Percentiles rank a stretch among this genome's conserved stretches.
phyloP scores from a whole-genome alignment of 2,329 filamentous ascomycete genomes.

The Pseudocercospora cruenta region DNA sequence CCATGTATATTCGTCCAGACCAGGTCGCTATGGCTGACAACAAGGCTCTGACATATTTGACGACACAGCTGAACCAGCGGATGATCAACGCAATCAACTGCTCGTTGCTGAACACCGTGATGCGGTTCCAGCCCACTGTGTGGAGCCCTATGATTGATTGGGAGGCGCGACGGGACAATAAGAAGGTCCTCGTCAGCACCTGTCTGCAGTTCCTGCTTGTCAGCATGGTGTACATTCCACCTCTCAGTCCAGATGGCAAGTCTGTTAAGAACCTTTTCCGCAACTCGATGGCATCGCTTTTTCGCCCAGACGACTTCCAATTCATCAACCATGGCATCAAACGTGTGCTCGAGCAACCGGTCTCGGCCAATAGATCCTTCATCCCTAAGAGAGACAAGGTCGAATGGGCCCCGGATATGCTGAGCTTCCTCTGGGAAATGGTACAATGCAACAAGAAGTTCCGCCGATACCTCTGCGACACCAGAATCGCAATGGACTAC shows the following conservation, averaged over 20 bases:
- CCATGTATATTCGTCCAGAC: constrained; percentile 86
- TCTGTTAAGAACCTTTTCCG: constrained; percentile 82
- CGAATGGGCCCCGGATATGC: constrained; percentile 90
- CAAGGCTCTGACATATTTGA: constrained; percentile 83
- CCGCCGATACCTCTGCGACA: constrained; percentile 94
- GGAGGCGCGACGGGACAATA: constrained; percentile 78
- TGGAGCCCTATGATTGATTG: constrained; percentile 91
- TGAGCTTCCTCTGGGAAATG: constrained; percentile 97
- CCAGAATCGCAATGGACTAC: constrained; percentile 90
- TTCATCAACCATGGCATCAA: constrained; percentile 63
- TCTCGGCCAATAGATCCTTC: constrained; percentile 82
- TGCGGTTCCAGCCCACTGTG: constrained; percentile 92
- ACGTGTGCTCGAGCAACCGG: constrained; percentile 77
- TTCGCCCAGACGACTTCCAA: constrained; percentile 94
- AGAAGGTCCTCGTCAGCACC: constrained; percentile 88
- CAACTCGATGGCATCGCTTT: constrained; percentile 85
- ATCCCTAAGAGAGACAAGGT: constrained; percentile 79
- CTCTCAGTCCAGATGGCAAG: constrained; percentile 16
- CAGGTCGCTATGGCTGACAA: constrained; percentile 81
- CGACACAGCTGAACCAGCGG: constrained; percentile 86
- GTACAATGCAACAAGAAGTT: constrained; percentile 98
- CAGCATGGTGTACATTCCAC: constrained; percentile 36
- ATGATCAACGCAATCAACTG: constrained; percentile 87
- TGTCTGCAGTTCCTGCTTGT: constrained; percentile 88
- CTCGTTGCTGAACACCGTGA: constrained; percentile 88